Evolutionary conservation across 2,329 filamentous ascomycete genomes (phyloP), one percentile per base, ranked within the genome.

Genomic region (Talaromyces sp.): DNA sequence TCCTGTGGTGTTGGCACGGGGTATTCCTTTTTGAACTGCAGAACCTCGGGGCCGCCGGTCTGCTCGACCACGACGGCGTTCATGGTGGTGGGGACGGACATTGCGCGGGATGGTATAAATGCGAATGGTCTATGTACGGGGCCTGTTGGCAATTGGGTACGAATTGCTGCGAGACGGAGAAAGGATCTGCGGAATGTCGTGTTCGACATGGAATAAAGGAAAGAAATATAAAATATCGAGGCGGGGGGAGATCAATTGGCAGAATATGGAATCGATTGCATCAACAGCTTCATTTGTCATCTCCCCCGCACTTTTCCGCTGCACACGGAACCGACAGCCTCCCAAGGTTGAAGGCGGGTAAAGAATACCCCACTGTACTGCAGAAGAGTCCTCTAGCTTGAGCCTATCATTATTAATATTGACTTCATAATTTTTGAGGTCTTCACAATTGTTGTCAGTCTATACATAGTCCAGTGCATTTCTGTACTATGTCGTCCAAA

Each of bases 51-150:
- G 8, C 86, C 88, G 55, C 89, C 89, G 17, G 80, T 89, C 77
- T 88, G 85, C 63, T 87, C 83, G 62, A 91, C 84, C 42, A 87
- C 76, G 57, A 95, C 79, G 52, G 85, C 89, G 66, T 87, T 86
- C 87, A 91, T 91, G 35, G 83, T 86, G 56, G 79, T 79, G 19
- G 86, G 86, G 41, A 87, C 61, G 32, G 77, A 70, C 53, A 75
- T 75, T 35, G 53, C 67, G 57, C 72, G 74, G n/a, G 77, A 67
- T 75, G 51, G 54, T 13, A 49, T 45, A 33, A 49, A 47, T 29
- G 45, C 11, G 40, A 55, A 52, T 35, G 49, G 46, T 16, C 48
- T 46, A 17, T 41, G 49, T 29, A 32, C 24, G 29, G 29, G 24
- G 36, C 20, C 49, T 33, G 24, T 46, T 14, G 41, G 17, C 32